Evolutionary conservation across 192 early-diverging fungal genomes (phyloP), one percentile per base, ranked within the genome.

Genomic region (Coemansia sp.): DNA sequence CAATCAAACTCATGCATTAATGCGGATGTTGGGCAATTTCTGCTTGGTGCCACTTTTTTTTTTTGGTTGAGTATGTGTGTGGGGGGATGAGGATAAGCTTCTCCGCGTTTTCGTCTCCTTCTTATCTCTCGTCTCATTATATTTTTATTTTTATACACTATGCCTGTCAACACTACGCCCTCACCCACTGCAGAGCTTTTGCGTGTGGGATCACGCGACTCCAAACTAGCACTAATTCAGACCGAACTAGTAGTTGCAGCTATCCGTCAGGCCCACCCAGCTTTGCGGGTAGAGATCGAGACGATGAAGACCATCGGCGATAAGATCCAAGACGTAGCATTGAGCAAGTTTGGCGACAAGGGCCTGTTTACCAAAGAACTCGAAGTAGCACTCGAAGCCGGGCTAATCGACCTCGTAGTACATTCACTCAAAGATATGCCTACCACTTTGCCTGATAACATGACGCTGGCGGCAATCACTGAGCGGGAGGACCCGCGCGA

Each of bases 351-450:
- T 67, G 96, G 97, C 43, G 89, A 93, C 65, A 97, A 95, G 66
- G 88, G 92, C 0, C 80, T 97, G 43, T 97, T 97, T 64, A 95
- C 95, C 46, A 95, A 94, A 69, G 96, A 97, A 62, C 87, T 97
- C 3, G 95, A 97, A 71, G 73, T 90, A 2, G 90, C 95, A 3
- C 84, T 98, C 20, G 84, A 84, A 15, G 79, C 85, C 10, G 67
- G 85, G 6, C 72, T 73, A 12, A 91, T 95, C 29, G 92, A 97
- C 74, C 61, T 97, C 18, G 90, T 98, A 39, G 96, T 97, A 4
- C 97, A 98, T 73, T 94, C 93, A 22, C 87, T 98, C 39, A 98
- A 98, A 81, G 97, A 98, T 71, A 80, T 98, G 61, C 95, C 95
- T 13, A 97, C 97, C 29, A 86, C 79, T 33, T 73, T 97, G 44